phyloP scores from a whole-genome alignment of 2,329 filamentous ascomycete species.

The Alternaria sp. region DNA sequence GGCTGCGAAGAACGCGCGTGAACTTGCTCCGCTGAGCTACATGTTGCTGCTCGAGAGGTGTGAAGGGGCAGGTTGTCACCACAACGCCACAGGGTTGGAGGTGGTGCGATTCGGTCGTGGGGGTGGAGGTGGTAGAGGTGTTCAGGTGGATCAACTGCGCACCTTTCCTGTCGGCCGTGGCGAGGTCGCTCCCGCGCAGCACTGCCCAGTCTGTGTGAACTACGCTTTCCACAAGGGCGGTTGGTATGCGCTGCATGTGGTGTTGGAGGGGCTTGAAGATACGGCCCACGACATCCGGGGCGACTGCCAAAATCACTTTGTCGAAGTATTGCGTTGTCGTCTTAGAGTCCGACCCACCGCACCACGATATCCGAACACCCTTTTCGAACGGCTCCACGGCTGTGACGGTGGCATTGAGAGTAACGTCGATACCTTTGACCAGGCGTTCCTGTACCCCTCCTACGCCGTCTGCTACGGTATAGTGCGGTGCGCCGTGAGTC shows the following conservation, averaged over 20 bases:
- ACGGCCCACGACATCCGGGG: constrained; percentile 61
- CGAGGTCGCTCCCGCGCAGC: constrained; percentile 8
- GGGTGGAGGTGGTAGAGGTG: constrained; percentile 42
- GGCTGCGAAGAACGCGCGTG: constrained; percentile 62
- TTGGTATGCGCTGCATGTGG: constrained; percentile 58
- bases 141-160: constrained; percentile 46
- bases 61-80: constrained; percentile 63
- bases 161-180: constrained; percentile 3
- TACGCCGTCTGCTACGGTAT: constrained; percentile 61
- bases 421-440: constrained; percentile 53
- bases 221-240: constrained; percentile 59
- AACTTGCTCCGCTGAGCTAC: constrained; percentile 60
- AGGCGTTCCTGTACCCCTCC: constrained; percentile 60
- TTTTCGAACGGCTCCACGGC: constrained; percentile 44
- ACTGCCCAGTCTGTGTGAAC: constrained; percentile 53
- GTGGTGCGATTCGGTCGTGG: constrained; percentile 63
- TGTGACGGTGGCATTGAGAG: constrained; percentile 53
- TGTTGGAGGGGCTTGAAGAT: constrained; percentile 58
- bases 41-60: constrained; percentile 50
- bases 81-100: constrained; percentile 61
- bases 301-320: constrained; percentile 63
- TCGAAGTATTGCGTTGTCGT: constrained; percentile 56
- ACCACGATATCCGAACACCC: constrained; percentile 51
- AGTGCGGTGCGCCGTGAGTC: constrained; percentile 61
- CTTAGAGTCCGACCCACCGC: constrained; percentile 16